phyloP scores from a whole-genome alignment of 2,329 filamentous ascomycete species.

The Allantophomopsis lycopodina region DNA sequence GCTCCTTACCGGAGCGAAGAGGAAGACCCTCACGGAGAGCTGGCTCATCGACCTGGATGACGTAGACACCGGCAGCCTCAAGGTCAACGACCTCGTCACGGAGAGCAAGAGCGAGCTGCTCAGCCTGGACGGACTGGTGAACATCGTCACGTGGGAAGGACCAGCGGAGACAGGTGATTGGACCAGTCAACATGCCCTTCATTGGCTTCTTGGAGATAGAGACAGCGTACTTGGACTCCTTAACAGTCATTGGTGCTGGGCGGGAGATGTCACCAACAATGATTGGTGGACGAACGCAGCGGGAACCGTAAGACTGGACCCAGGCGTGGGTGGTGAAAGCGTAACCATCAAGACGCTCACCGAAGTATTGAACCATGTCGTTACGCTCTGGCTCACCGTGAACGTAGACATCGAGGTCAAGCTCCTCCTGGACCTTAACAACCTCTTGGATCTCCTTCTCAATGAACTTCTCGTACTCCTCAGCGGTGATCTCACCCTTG shows the following conservation, averaged over 20 bases:
- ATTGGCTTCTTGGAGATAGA: slow-evolving; percentile 96
- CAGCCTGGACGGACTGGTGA: slow-evolving; percentile 96
- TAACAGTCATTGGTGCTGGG: slow-evolving; percentile 95
- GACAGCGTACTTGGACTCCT: slow-evolving; percentile 98
- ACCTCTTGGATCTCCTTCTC: slow-evolving; percentile 96
- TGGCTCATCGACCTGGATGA: slow-evolving; percentile 99
- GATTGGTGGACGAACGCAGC: slow-evolving; percentile 95
- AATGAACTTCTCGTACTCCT: slow-evolving; percentile 97
- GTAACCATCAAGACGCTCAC: slow-evolving; percentile 92
- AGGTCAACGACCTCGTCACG: slow-evolving; percentile 98
- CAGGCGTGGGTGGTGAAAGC: slow-evolving; percentile 98
- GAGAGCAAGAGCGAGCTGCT: slow-evolving; percentile 96
- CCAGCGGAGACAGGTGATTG: slow-evolving; percentile 97
- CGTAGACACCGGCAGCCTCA: slow-evolving; percentile 87
- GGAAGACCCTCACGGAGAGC: slow-evolving; percentile 98
- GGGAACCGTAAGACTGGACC: slow-evolving; percentile 97
- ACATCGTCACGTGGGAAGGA: slow-evolving; percentile 99
- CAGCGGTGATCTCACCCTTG: slow-evolving; percentile 89
- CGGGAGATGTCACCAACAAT: slow-evolving; percentile 98
- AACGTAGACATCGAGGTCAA: slow-evolving; percentile 91
- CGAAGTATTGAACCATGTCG: slow-evolving; percentile 99
- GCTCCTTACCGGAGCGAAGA: slow-evolving; percentile 85
- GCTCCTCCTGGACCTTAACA: slow-evolving; percentile 95
- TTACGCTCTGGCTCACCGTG: slow-evolving; percentile 99
- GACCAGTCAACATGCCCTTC: slow-evolving; percentile 99